Evolutionary conservation across 352 stramenopile genomes (phyloP), one percentile per base, ranked within the genome.

Genomic region (Phytopythium kandeliae): DNA sequence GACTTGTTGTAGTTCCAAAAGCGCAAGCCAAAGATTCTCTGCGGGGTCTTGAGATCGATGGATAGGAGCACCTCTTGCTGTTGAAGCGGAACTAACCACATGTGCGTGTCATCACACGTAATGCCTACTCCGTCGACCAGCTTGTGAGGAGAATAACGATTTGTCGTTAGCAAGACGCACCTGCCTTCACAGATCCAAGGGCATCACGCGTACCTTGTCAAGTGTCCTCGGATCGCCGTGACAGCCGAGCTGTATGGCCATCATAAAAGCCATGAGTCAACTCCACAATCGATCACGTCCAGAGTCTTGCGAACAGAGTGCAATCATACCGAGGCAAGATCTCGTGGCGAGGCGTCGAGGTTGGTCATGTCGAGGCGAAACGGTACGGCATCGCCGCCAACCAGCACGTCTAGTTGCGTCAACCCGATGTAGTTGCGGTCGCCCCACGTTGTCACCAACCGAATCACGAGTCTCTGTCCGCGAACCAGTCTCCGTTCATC

Each of bases 91-190:
- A 95, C 69, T 1, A 97, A 71, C 89, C 89, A 97, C 74, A 92
- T 88, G 61, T 97, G 88, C 10, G 81, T 75, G 55, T 97, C 89
- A 28, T 97, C 86, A 43, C 70, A 94, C 4, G 86, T 96, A 24
- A 64, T 70, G 9, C 79, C 72, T 9, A 88, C 60, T 2, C 86
- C 85, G 55, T 97, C 88, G 10, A 97, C 58, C 12, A 97, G 57
- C 78, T 92, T 19, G 15, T 9, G 10, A 36, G 22, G 30, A 4
- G 19, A 34, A 33, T 26, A 34, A 24, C 12, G 1, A 57, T 4
- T 0, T 31, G 17, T 12, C 15, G 11, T 59, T 22, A 25, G 40
- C 40, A 33, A 48, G 37, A 38, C n/a, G 4, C 45, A 25, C 28
- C 0, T 16, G 49, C 10, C 10, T 44, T 21, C 12, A 8, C 11